These are phyloP conservation scores for Lactifluus echinatus DNA, from an alignment of 768 basidiomycete genomes.

Conservation along the genomic window DNA sequence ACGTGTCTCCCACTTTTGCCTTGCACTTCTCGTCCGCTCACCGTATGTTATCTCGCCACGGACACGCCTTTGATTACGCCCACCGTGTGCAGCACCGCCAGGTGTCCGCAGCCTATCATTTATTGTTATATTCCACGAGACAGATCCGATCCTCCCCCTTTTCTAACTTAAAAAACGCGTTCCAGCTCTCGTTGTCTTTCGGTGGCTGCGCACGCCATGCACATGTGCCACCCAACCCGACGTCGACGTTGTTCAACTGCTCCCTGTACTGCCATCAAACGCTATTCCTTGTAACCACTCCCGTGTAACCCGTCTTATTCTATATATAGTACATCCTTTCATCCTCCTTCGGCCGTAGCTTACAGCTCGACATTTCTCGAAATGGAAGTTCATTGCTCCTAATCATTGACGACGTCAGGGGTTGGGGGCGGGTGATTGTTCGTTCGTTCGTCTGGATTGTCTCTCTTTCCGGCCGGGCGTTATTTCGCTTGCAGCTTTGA, in stretches of 20 bases:
- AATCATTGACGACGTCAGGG: slow-evolving; percentile 9
- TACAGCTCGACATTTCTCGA: neutral
- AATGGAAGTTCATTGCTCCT: slow-evolving; percentile 11
- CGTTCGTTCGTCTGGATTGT: neutral
- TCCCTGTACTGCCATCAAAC: neutral
- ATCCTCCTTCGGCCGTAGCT: slow-evolving; percentile 4
- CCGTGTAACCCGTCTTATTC: slow-evolving; percentile 6
- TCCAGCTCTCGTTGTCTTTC: neutral
- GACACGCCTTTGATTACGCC: slow-evolving; percentile 1
- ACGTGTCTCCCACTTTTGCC: slow-evolving; percentile 15
- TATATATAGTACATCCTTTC: slow-evolving; percentile 16
- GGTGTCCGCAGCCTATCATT: neutral
- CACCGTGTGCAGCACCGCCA: slow-evolving; percentile 1
- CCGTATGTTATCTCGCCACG: slow-evolving; percentile 4
- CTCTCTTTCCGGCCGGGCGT: neutral
- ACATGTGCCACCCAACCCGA: neutral
- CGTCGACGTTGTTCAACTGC: neutral
- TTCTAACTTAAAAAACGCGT: slow-evolving; percentile 9
- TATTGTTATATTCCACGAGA: neutral
- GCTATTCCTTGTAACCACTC: slow-evolving; percentile 8
- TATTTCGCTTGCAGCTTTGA: neutral
- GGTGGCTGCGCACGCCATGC: slow-evolving; percentile 5
- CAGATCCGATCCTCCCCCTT: neutral
- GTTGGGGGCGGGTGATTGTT: neutral
- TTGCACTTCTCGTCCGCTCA: slow-evolving; percentile 1